phyloP scores from a whole-genome alignment of 768 basidiomycete genomes.

The Boletus rufocinnamomeus region DNA sequence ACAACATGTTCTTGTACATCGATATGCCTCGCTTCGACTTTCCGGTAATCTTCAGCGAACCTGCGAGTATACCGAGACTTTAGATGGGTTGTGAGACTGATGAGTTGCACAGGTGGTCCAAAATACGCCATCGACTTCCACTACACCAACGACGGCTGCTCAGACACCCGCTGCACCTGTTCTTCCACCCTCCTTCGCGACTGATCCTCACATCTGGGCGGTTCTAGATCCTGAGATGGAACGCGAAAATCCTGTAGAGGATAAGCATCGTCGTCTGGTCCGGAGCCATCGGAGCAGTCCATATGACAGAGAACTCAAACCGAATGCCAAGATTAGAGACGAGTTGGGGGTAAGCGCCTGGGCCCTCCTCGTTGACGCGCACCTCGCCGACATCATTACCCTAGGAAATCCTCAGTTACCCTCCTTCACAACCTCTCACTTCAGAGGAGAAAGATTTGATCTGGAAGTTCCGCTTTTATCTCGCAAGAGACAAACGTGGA shows the following conservation, averaged over 20 bases:
- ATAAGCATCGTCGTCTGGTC: conserved; percentile 92
- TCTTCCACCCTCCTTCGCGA: conserved; percentile 51
- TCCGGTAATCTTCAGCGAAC: conserved; percentile 93
- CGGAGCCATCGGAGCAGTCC: conserved; percentile 95
- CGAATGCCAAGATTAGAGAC: conserved; percentile 93
- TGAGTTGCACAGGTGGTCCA: conserved; percentile 40
- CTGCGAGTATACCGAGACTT: conserved; percentile 46
- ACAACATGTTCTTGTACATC: conserved; percentile 93
- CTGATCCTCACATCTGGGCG: conserved; percentile 80
- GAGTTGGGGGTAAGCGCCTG: conserved; percentile 72
- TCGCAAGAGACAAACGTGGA: conserved; percentile 87
- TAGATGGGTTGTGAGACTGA: neutral
- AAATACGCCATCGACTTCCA: conserved; percentile 42
- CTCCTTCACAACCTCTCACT: conserved; percentile 83
- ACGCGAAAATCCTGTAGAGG: conserved; percentile 95
- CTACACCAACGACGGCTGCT: conserved; percentile 41
- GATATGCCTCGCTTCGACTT: conserved; percentile 97
- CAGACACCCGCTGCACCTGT: conserved; percentile 44
- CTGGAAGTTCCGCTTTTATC: conserved; percentile 99
- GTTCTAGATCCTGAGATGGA: conserved; percentile 89
- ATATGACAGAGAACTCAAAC: conserved; percentile 93
- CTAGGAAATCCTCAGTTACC: conserved; percentile 87
- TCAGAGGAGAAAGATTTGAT: conserved; percentile 95
- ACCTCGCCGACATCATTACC: neutral
- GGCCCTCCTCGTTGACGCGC: neutral